Conservation (phyloP, 805 yeast genomes). For the Myxozyma melibiosi region DNA sequence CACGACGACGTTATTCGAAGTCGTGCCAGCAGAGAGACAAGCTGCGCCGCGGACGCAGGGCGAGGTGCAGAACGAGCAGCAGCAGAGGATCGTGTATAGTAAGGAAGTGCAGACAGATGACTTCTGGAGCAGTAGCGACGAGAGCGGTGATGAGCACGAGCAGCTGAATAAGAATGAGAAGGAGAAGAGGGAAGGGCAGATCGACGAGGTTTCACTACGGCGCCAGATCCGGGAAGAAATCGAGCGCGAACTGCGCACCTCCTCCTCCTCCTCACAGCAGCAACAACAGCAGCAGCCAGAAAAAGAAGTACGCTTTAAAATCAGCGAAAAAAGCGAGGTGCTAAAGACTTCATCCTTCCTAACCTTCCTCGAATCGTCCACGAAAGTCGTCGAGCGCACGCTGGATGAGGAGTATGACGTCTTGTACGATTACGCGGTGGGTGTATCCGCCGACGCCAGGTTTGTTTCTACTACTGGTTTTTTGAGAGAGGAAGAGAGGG, state of each 20-base stretch:
- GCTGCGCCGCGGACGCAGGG: not conserved
- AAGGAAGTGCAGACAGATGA: conserved; percentile 40
- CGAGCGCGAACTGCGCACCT: not conserved
- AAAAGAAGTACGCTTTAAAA: not conserved
- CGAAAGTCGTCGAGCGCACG: conserved; percentile 42
- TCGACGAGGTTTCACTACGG: conserved; percentile 6
- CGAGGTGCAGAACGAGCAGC: not conserved
- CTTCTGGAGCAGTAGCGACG: conserved; percentile 8
- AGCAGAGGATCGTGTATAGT: conserved; percentile 32
- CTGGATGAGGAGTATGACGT: conserved; percentile 40
- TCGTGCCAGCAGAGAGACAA: not conserved
- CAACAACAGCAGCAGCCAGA: not conserved
- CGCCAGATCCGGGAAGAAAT: conserved; percentile 21
- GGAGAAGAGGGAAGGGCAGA: not conserved
- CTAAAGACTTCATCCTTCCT: conserved; percentile 2
- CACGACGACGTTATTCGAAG: conserved; percentile 10
- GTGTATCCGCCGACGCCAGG: conserved; percentile 7
- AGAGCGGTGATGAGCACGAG: not conserved
- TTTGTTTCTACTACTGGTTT: no score
- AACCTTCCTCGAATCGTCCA: conserved; percentile 18
- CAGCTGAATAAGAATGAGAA: not conserved
- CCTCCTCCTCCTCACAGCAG: not conserved
- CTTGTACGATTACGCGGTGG: conserved; percentile 38
- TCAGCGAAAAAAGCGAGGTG: not conserved
- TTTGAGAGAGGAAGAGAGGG: not conserved